Evolutionary conservation across 208 protist genomes (phyloP).

Genomic region (Trypanosoma lewisi): DNA sequence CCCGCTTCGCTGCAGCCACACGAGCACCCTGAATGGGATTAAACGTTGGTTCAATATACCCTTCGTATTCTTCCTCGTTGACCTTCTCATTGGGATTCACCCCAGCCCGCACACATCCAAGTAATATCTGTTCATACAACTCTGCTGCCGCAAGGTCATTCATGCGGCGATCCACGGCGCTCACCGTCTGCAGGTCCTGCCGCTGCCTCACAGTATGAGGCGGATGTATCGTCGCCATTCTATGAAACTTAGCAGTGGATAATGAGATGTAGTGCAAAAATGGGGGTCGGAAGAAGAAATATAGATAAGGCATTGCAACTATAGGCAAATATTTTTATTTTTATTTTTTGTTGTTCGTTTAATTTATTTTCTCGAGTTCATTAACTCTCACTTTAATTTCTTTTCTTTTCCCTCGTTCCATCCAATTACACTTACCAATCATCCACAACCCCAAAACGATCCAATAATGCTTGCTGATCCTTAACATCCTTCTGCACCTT

Average conservation of each 20-base stretch:
- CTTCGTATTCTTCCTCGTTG: conserved; percentile 56
- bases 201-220: conserved; percentile 42
- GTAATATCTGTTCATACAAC: conserved; percentile 80
- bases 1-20: conserved; percentile 37
- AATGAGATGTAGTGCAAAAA: too few species aligned
- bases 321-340: conserved; percentile 6
- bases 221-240: conserved; percentile 1
- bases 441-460: conserved; percentile 93
- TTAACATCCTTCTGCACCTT: conserved; percentile 98
- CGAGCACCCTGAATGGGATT: conserved; percentile 39
- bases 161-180: conserved; percentile 66
- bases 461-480: conserved; percentile 91
- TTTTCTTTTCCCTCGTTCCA: background rate
- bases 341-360: too few species aligned
- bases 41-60: conserved; percentile 65
- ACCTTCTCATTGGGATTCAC: conserved; percentile 63
- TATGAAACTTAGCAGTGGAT: too few species aligned
- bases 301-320: conserved; percentile 11
- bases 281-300: background rate
- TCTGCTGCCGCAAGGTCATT: conserved; percentile 69
- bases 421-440: conserved; percentile 75
- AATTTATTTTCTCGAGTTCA: too few species aligned
- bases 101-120: conserved; percentile 65
- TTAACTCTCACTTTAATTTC: background rate
- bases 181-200: conserved; percentile 63